Percentiles rank a stretch among this genome's conserved stretches.
Evolutionary conservation across 495 filamentous ascomycete species (phyloP).

Genomic region (Lichina pygmaea): DNA sequence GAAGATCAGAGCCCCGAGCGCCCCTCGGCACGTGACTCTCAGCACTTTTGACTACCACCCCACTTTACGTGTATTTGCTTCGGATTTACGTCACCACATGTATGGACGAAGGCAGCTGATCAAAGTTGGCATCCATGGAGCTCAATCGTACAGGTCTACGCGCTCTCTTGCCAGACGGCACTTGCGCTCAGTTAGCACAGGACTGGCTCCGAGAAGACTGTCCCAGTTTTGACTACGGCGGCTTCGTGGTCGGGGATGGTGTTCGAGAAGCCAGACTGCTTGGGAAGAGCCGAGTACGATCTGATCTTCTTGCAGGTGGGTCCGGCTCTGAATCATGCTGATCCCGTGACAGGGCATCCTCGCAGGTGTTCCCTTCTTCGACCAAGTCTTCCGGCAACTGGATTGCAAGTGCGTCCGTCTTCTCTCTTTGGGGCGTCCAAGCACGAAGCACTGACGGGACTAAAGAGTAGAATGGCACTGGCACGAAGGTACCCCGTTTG

Average conservation of each 20-base stretch:
- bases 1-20: too few relatives aligned
- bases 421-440: too few relatives aligned
- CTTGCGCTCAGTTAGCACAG: not conserved
- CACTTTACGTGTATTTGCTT: too few relatives aligned
- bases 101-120: too few relatives aligned
- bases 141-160: too few relatives aligned
- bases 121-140: too few relatives aligned
- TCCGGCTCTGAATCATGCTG: not conserved
- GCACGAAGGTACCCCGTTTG: conserved; percentile 41
- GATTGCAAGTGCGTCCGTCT: conserved; percentile 37
- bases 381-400: conserved; percentile 75
- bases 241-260: conserved; percentile 76
- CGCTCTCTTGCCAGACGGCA: too few relatives aligned
- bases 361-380: conserved; percentile 83
- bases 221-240: conserved; percentile 86
- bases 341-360: conserved; percentile 30
- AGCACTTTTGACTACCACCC: not conserved
- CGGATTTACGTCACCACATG: too few relatives aligned
- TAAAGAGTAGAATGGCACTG: conserved; percentile 59
- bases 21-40: too few relatives aligned
- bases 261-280: conserved; percentile 55
- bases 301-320: not conserved
- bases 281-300: conserved; percentile 46
- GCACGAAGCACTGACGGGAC: too few relatives aligned
- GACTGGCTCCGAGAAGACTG: conserved; percentile 84